Base-by-base conservation (phyloP, 2,329 filamentous ascomycete species). In the Aspergillus candidus region DNA sequence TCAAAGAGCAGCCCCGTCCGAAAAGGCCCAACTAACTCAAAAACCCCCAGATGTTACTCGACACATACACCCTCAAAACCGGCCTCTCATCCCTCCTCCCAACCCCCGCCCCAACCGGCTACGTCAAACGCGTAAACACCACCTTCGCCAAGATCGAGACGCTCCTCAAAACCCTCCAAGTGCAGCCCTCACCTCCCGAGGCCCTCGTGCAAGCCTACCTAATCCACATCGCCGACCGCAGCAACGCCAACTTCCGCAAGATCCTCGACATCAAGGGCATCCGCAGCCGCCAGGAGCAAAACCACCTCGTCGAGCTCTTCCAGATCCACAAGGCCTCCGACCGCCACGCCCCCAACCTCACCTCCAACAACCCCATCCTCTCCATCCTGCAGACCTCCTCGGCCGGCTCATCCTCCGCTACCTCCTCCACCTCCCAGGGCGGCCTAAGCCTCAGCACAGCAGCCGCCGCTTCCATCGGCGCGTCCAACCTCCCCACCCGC, bases 151-250 rank as follows among this genome's bases (percentile, higher is more conserved):
- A 89, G 54, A 83, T 97, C 52, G 91, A 97, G 59, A 86, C 88
- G 1, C 78, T 98, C 15, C 83, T 98, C 57, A 98, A 98, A 69
- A 97, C 93, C 2, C 79, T 98, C 3, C 93, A 98, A 73, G 91
- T 98, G 38, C 88, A 88, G 22, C 82, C 90, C 2, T 87, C 86
- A 4, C 93, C 93, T 0, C 86, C 91, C 0, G 93, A 98, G 72
- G 91, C 88, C 2, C 79, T 98, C 3, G 90, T 98, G 0, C 91
- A 97, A 70, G 93, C 93, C 30, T 98, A 98, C 65, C 82, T 98
- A 30, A 94, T 97, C 66, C 93, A 97, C 69, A 93, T 98, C 53
- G 89, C 82, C 54, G 93, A 98, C 72, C 83, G 86, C 44, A 94
- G 86, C 51, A 93, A 97, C 63, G 79, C 81, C 58, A 98, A 98